Evolutionary conservation across 805 yeast species (phyloP), one percentile per base, ranked within the genome.

Genomic region (Debaryomyces prosopidis): DNA sequence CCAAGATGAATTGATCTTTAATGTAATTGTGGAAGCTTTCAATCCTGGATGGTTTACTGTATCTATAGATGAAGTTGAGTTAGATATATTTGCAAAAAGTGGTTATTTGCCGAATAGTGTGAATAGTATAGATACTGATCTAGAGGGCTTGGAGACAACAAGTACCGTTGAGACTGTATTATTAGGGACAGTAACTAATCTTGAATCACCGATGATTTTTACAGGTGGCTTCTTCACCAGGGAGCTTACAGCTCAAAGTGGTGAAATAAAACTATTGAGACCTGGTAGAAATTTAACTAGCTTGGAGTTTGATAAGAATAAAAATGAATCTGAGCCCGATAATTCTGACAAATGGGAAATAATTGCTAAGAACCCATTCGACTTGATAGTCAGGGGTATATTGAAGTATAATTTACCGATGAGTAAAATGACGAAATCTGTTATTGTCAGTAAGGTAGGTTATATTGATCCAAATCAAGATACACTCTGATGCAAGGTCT

Each of bases 1-100:
- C 42, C 84, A 84, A 51, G 96, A 90, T 57, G 97, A 89, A 59
- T 69, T 92, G 39, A 78, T 90, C 0, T 89, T 92, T 68, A 88
- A 85, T 59, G 68, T 92, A 54, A 78, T 80, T 2, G 80, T 89
- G 17, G 85, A 82, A 47, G 96, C 95, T 0, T 80, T 84, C 55
- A 92, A 92, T 61, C 97, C 97, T 0, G 96, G 97, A 0, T 78
- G 91, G 65, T 73, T 90, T 52, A 75, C 86, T 2, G 80, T 90
- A 4, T 68, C 71, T 2, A 73, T 91, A 2, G 70, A 73, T 35
- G 80, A 81, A 11, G 84, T 85, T 8, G 92, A 88, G 52, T 64
- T 92, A 35, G 97, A 92, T 61, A 73, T 92, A 2, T 92, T 92
- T 71, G 97, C 92, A 1, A 84, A 82, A 54, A 80, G 87, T 39